Evolutionary conservation across 129 eudicot genomes (phyloP).

Genomic region (Artemisia argyi): DNA sequence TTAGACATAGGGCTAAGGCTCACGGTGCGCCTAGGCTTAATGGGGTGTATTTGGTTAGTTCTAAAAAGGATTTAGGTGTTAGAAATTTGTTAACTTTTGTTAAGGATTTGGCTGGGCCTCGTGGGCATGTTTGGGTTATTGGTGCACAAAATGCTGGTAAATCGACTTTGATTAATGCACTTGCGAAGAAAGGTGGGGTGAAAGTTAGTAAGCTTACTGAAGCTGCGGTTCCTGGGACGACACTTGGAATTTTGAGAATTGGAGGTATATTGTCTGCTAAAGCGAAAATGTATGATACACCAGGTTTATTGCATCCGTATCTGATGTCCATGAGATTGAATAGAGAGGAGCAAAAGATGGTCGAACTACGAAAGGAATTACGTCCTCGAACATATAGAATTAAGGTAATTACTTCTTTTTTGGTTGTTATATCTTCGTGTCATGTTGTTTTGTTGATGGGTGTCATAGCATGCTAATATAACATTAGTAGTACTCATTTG

Average conservation of each 20-base stretch:
- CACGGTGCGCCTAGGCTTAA: conserved; percentile 88
- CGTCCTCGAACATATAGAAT: conserved; percentile 79
- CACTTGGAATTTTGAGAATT: conserved; percentile 86
- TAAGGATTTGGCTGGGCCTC: conserved; percentile 89
- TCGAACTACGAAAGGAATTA: conserved; percentile 82
- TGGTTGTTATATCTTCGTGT: not conserved
- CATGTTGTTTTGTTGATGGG: not conserved
- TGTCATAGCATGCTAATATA: conserved; percentile 8
- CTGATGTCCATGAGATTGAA: conserved; percentile 89
- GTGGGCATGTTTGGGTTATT: conserved; percentile 96
- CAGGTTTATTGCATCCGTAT: conserved; percentile 90
- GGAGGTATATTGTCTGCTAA: conserved; percentile 90
- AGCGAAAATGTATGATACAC: conserved; percentile 98
- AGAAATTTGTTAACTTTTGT: conserved; percentile 72
- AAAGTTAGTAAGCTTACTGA: conserved; percentile 81
- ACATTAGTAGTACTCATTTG: not conserved
- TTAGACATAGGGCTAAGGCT: conserved; percentile 87
- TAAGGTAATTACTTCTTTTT: conserved; percentile 51
- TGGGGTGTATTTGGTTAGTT: conserved; percentile 87
- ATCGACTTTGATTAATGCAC: conserved; percentile 85
- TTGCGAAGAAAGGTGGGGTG: conserved; percentile 82
- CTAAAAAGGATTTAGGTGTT: conserved; percentile 92
- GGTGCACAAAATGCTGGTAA: conserved; percentile 99
- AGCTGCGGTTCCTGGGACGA: conserved; percentile 97
- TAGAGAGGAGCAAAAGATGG: conserved; percentile 94